A percentile compares a stretch with the other conserved stretches of the same genome.
phyloP scores from a whole-genome alignment of 2,329 filamentous ascomycete genomes.

The Raffaelea albimanens region DNA sequence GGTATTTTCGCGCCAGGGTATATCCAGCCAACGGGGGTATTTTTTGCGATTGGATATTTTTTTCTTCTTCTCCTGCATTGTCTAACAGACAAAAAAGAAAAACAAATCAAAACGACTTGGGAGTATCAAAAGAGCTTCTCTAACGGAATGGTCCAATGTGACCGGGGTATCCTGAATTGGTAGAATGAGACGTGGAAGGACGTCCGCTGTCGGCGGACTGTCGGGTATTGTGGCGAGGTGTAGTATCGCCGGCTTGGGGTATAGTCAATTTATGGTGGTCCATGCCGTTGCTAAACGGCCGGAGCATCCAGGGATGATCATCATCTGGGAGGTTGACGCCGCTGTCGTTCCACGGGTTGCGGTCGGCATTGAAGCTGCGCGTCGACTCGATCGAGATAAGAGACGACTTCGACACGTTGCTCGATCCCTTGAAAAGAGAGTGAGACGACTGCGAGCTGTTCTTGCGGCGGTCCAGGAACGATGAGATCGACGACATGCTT shows the following conservation, averaged over 20 bases:
- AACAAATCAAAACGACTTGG: constrained; percentile 14
- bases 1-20: constrained; percentile 52
- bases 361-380: constrained; percentile 79
- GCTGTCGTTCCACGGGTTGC: constrained; percentile 97
- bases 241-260: constrained; percentile 68
- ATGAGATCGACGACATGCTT: constrained; percentile 88
- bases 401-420: constrained; percentile 86
- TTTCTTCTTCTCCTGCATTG: constrained; percentile 9
- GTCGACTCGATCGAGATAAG: constrained; percentile 94
- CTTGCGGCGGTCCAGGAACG: constrained; percentile 93
- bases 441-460: constrained; percentile 77
- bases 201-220: constrained; percentile 85
- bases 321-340: constrained; percentile 90
- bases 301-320: constrained; percentile 57
- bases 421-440: constrained; percentile 87
- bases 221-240: constrained; percentile 73
- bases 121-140: constrained; percentile 34
- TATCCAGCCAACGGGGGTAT: constrained; percentile 42
- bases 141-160: constrained; percentile 86
- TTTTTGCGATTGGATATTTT: constrained; percentile 11
- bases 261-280: constrained; percentile 55
- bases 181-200: constrained; percentile 90
- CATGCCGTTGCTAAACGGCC: constrained; percentile 56
- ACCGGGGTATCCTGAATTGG: constrained; percentile 90
- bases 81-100: constrained; percentile 14